These are phyloP conservation scores for Blastocystis sp. DNA, from an alignment of 352 stramenopile genomes.

Conservation along the genomic window DNA sequence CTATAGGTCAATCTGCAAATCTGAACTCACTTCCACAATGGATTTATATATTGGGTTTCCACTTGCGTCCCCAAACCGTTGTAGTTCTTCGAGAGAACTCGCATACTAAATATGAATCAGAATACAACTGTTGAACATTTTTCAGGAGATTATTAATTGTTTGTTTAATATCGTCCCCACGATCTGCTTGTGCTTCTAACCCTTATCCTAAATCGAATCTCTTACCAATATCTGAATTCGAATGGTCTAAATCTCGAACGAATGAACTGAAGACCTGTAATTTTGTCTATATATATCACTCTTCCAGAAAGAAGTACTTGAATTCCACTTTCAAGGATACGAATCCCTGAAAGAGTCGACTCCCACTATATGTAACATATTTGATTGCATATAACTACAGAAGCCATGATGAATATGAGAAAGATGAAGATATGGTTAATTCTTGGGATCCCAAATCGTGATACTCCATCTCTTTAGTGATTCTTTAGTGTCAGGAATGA, in stretches of 20 bases:
- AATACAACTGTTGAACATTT: not conserved
- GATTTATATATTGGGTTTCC: not conserved
- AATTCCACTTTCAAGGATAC: constrained; percentile 13
- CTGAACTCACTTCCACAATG: constrained; percentile 2
- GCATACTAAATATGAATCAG: not conserved
- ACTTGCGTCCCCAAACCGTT: not conserved
- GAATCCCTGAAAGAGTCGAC: not conserved
- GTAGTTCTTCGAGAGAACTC: not conserved
- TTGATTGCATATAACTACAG: not conserved
- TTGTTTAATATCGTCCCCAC: not conserved
- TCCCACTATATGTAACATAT: not conserved
- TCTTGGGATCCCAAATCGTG: too few species aligned
- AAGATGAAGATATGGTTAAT: too few species aligned
- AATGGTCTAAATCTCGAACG: not conserved
- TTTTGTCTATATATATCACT: constrained; percentile 5
- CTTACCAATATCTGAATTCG: constrained; percentile 19
- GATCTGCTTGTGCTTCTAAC: constrained; percentile 5
- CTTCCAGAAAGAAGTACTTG: not conserved
- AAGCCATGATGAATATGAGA: not conserved
- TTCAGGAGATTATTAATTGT: not conserved
- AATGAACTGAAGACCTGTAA: constrained; percentile 17
- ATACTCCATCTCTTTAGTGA: too few species aligned
- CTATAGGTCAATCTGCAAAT: not conserved
- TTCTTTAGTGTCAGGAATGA: too few species aligned
- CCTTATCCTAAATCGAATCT: not conserved